phyloP scores from a whole-genome alignment of 2,329 filamentous ascomycete species.

The Apiospora malaysiana region DNA sequence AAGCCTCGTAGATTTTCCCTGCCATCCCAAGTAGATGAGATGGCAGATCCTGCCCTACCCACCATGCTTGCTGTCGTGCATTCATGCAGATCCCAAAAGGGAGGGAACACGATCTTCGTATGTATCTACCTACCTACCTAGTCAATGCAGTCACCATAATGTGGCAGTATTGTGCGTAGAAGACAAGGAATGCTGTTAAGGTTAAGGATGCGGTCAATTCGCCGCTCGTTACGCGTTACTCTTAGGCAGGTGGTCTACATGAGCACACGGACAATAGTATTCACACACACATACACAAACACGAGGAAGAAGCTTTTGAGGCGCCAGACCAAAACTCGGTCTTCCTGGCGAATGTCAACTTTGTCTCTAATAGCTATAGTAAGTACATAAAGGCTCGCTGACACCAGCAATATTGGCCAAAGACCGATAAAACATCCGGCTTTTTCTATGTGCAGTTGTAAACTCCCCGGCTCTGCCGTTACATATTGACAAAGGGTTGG shows the following conservation, averaged over 20 bases:
- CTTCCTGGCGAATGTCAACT: conserved; percentile 31
- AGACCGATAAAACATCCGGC: conserved; percentile 42
- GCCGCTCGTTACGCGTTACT: neutral
- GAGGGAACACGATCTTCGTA: neutral
- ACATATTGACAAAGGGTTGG: neutral
- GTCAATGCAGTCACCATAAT: too few species aligned
- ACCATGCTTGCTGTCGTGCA: neutral
- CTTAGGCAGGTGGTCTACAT: neutral
- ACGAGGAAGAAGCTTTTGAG: neutral
- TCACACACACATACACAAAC: too few species aligned
- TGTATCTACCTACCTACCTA: too few species aligned
- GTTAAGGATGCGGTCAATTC: neutral
- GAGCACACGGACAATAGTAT: neutral
- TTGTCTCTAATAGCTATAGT: conserved; percentile 31
- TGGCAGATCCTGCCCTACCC: neutral
- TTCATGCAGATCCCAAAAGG: neutral
- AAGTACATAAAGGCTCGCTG: conserved; percentile 28
- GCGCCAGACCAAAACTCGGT: conserved; percentile 40
- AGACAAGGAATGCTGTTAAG: neutral
- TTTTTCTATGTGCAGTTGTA: conserved; percentile 21
- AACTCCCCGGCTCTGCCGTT: neutral
- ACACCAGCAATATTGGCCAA: conserved; percentile 29
- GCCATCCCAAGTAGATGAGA: neutral
- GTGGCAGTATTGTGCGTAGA: too few species aligned
- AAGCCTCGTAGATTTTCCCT: neutral